These are phyloP conservation scores for Begonia fuchsioides DNA, from an alignment of 306 rosid genomes.

Conservation along the genomic window DNA sequence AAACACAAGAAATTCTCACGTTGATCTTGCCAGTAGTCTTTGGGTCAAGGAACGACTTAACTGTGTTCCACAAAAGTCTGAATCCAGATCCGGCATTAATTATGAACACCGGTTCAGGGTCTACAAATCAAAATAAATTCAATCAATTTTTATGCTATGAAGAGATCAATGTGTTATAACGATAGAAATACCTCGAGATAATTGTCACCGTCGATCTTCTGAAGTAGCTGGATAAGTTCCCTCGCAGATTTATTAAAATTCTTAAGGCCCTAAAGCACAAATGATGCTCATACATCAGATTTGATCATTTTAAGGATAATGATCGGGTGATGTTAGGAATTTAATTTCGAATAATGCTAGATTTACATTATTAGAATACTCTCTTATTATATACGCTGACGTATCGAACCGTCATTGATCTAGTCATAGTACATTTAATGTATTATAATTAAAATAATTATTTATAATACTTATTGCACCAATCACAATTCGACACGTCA, in stretches of 20 bases:
- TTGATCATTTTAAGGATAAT: not conserved
- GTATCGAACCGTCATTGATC: too few relatives aligned
- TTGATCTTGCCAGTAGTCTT: constrained; percentile 79
- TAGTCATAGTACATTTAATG: too few relatives aligned
- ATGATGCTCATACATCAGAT: constrained; percentile 1
- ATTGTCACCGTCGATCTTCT: constrained; percentile 75
- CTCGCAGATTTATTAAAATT: constrained; percentile 71
- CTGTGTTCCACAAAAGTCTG: constrained; percentile 86
- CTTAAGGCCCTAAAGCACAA: constrained; percentile 54
- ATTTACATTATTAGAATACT: too few relatives aligned
- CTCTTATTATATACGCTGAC: too few relatives aligned
- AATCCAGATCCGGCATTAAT: constrained; percentile 97
- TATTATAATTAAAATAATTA: too few relatives aligned
- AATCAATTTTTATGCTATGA: too few relatives aligned
- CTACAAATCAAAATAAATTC: constrained; percentile 23
- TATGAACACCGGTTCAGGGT: constrained; percentile 95
- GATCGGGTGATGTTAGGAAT: not conserved
- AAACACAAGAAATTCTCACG: constrained; percentile 21
- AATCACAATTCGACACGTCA: too few relatives aligned
- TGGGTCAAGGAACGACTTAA: constrained; percentile 86
- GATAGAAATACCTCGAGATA: constrained; percentile 62
- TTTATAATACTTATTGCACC: too few relatives aligned
- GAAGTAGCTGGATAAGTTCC: constrained; percentile 59
- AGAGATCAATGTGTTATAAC: not conserved
- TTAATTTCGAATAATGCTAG: too few relatives aligned